Conservation (phyloP, 1,284 basidiomycete species). For the Sparassis latifolia region DNA sequence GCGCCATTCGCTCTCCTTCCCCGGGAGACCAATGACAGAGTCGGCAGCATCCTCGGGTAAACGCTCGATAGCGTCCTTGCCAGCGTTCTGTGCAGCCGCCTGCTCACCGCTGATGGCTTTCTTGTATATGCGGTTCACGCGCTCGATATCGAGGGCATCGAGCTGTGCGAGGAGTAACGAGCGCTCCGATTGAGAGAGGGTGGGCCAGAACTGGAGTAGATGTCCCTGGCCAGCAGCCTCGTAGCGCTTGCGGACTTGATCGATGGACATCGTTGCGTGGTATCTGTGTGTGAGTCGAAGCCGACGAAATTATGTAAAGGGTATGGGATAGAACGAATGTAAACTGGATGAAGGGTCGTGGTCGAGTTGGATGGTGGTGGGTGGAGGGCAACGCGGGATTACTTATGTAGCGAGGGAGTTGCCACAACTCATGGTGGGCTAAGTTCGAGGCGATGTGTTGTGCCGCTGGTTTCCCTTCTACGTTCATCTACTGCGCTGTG, state of each 20-base stretch:
- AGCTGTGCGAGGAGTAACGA: conserved; percentile 69
- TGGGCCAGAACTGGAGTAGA: conserved; percentile 83
- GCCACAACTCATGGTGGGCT: neutral
- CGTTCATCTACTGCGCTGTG: neutral
- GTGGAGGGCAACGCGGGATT: neutral
- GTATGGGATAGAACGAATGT: conserved; percentile 3
- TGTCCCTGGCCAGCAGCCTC: conserved; percentile 83
- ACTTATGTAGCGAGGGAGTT: neutral
- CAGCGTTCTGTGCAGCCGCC: conserved; percentile 35
- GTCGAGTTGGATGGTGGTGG: conserved; percentile 3
- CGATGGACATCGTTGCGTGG: conserved; percentile 19
- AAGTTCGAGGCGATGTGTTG: neutral
- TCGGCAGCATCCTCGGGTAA: conserved; percentile 73
- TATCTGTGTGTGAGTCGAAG: neutral
- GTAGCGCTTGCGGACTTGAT: conserved; percentile 52
- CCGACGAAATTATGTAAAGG: neutral
- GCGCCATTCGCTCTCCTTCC: conserved; percentile 66
- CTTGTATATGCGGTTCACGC: conserved; percentile 85
- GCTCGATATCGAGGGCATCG: conserved; percentile 76
- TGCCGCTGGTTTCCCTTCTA: neutral
- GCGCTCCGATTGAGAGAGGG: conserved; percentile 65
- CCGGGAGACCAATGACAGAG: conserved; percentile 47
- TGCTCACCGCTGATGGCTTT: conserved; percentile 73
- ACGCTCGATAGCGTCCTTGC: conserved; percentile 61
- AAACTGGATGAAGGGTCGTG: conserved; percentile 1